Evolutionary conservation across 192 early-diverging fungal species (phyloP).

Genomic region (Linnemannia elongata): DNA sequence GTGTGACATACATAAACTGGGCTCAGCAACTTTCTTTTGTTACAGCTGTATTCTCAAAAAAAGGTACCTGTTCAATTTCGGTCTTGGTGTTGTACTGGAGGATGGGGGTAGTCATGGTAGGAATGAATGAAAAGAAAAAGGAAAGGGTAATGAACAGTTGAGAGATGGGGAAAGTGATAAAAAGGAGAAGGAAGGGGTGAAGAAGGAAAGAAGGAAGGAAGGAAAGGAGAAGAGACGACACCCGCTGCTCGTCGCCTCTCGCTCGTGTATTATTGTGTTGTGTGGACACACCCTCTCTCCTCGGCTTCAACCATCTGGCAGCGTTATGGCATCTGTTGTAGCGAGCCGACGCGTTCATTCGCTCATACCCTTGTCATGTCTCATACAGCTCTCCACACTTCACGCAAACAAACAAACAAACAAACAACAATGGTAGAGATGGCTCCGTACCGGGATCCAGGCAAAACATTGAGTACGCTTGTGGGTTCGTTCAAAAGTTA

Average conservation of each 20-base stretch:
- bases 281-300: too few species aligned
- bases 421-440: not conserved
- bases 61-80: not conserved
- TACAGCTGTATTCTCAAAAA: too few species aligned
- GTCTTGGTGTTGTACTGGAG: constrained; percentile 1
- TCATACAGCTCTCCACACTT: too few species aligned
- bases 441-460: not conserved
- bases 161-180: not conserved
- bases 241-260: too few species aligned
- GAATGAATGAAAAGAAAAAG: not conserved
- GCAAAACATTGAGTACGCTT: not conserved
- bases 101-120: not conserved
- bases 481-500: not conserved
- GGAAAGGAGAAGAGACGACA: too few species aligned
- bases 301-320: too few species aligned
- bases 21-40: not conserved
- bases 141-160: too few species aligned
- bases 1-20: not conserved
- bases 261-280: too few species aligned
- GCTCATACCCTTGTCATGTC: too few species aligned
- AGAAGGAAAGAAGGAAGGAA: too few species aligned
- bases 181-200: not conserved
- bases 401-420: not conserved
- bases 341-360: too few species aligned
- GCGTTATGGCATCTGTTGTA: too few species aligned